These are phyloP conservation scores for Sphagnum tenellum DNA, from an alignment of 225 moss, liverwort and hornwort genomes.

Conservation along the genomic window DNA sequence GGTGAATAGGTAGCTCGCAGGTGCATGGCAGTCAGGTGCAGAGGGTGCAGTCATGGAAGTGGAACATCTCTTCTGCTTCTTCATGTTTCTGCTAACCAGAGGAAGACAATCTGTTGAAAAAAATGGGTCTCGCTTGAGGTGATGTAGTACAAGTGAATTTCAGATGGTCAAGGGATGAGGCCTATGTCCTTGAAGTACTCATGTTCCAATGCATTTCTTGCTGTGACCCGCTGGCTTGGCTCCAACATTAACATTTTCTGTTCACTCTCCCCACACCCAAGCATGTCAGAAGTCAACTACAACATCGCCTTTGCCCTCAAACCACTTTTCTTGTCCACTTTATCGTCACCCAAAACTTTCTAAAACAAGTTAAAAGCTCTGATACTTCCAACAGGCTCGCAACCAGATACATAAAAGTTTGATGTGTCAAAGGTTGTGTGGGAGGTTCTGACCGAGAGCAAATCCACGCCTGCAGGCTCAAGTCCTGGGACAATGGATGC, in stretches of 20 bases:
- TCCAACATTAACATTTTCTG: slow-evolving; percentile 97
- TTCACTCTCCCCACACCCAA: slow-evolving; percentile 5
- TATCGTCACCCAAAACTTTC: no score
- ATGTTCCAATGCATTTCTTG: slow-evolving; percentile 80
- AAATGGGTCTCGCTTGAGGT: background rate
- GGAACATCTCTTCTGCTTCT: background rate
- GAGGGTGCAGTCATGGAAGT: background rate
- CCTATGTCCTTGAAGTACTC: slow-evolving; percentile 93
- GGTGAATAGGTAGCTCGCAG: background rate
- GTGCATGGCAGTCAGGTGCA: background rate
- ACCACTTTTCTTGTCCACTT: no score
- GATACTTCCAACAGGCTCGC: no score
- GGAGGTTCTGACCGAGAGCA: slow-evolving; percentile 48
- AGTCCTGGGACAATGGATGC: slow-evolving; percentile 72
- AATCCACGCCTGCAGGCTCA: slow-evolving; percentile 71
- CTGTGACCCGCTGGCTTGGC: slow-evolving; percentile 79
- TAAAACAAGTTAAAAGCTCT: no score
- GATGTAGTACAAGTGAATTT: slow-evolving; percentile 7
- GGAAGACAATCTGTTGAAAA: background rate
- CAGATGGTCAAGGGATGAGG: slow-evolving; percentile 52
- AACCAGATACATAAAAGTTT: no score
- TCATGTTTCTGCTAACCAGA: background rate
- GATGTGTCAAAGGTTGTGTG: no score
- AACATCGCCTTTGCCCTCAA: no score
- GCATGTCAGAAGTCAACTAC: background rate